Evolutionary conservation across 495 filamentous ascomycete genomes (phyloP).

Genomic region (Lepraria neglecta): DNA sequence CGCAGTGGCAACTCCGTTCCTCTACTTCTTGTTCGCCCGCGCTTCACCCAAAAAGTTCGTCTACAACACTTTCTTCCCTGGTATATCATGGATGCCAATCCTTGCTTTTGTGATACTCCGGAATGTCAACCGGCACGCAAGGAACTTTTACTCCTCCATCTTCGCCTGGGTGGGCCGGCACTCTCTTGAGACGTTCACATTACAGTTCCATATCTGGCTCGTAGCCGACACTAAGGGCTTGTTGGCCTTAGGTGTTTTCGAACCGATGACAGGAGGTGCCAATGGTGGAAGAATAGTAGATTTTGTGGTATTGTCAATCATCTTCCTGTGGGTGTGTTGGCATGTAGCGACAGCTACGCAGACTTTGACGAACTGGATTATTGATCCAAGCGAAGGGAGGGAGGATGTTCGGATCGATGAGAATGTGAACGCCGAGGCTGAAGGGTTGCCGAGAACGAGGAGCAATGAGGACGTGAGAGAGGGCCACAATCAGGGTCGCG

Average conservation of each 20-base stretch:
- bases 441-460: constrained; percentile 6
- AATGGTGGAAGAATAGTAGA: constrained; percentile 27
- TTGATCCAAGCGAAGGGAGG: constrained; percentile 27
- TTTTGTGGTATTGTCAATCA: constrained; percentile 33
- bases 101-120: constrained; percentile 46
- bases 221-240: constrained; percentile 51
- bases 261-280: constrained; percentile 18
- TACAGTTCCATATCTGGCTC: constrained; percentile 60
- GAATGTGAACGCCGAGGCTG: neutral
- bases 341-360: constrained; percentile 34
- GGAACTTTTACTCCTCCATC: constrained; percentile 38
- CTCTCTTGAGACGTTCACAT: constrained; percentile 53
- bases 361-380: constrained; percentile 37
- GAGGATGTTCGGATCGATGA: neutral
- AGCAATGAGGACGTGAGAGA: constrained; percentile 16
- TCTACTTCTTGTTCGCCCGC: constrained; percentile 35
- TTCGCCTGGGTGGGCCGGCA: constrained; percentile 51
- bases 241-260: constrained; percentile 43
- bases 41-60: constrained; percentile 33
- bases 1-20: constrained; percentile 26
- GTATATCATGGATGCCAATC: constrained; percentile 49
- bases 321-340: constrained; percentile 41
- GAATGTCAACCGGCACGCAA: constrained; percentile 39
- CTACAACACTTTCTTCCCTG: constrained; percentile 49
- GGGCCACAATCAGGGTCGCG: neutral